phyloP scores from a whole-genome alignment of 1,284 basidiomycete species.

The Ceratorhiza oryzae-sativae region DNA sequence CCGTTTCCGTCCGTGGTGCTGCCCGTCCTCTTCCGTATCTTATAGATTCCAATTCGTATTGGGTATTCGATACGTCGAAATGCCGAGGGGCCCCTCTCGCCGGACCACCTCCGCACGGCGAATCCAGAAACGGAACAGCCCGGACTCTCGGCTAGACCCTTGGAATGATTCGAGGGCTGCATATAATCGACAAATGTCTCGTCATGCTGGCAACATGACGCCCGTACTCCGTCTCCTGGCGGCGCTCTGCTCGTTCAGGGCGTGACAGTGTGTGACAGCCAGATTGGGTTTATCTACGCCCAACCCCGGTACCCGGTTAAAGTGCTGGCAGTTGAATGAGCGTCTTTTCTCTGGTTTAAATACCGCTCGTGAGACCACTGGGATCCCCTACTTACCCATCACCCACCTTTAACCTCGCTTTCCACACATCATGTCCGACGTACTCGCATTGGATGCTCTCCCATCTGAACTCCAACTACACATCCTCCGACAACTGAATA shows the following conservation, averaged over 20 bases:
- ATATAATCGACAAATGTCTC: neutral
- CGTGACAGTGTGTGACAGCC: slow-evolving; percentile 36
- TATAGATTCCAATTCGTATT: slow-evolving; percentile 13
- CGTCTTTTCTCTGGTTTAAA: neutral
- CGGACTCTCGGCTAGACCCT: slow-evolving; percentile 80
- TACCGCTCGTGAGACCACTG: neutral
- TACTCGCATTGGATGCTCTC: slow-evolving; percentile 15
- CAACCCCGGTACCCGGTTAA: neutral
- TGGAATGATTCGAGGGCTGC: slow-evolving; percentile 54
- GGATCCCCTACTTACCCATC: no score
- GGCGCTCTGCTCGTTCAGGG: neutral
- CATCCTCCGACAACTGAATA: slow-evolving; percentile 13
- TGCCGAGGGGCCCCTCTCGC: slow-evolving; percentile 77
- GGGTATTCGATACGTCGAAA: slow-evolving; percentile 65
- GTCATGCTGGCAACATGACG: neutral
- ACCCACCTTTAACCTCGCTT: neutral
- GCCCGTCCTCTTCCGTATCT: slow-evolving; percentile 1
- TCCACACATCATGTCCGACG: neutral
- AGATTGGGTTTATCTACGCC: slow-evolving; percentile 38
- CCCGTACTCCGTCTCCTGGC: neutral
- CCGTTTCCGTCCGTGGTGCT: neutral
- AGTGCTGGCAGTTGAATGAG: slow-evolving; percentile 5
- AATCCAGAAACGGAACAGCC: slow-evolving; percentile 77
- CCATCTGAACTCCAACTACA: slow-evolving; percentile 29
- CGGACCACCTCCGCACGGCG: slow-evolving; percentile 87